Conservation (phyloP, 2,329 filamentous ascomycete genomes). For the Exophiala aquamarina region DNA sequence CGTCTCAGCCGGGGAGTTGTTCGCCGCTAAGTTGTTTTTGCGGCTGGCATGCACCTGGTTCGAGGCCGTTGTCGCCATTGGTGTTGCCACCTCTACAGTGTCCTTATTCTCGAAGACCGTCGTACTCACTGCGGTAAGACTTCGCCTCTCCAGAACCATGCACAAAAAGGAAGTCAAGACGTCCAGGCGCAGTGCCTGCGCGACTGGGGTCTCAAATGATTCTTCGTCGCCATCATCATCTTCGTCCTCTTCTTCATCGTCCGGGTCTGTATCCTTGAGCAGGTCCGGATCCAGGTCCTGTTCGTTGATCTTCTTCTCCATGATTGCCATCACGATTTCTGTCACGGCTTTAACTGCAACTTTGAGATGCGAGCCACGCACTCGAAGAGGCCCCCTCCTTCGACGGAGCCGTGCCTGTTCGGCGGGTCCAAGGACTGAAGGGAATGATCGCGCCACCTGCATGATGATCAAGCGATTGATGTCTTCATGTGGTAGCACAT, state of each 20-base stretch:
- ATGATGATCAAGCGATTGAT: slow-evolving; percentile 50
- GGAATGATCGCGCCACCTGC: slow-evolving; percentile 47
- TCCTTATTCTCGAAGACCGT: too few relatives aligned
- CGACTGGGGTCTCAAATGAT: slow-evolving; percentile 25
- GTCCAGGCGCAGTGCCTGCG: slow-evolving; percentile 42
- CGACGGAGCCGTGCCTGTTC: background rate
- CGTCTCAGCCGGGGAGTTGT: slow-evolving; percentile 28
- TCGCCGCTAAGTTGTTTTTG: too few relatives aligned
- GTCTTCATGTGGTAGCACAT: slow-evolving; percentile 45
- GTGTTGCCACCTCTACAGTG: slow-evolving; percentile 24
- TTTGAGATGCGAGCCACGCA: slow-evolving; percentile 29
- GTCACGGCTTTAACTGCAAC: slow-evolving; percentile 43
- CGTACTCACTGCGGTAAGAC: background rate
- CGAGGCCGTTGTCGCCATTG: too few relatives aligned
- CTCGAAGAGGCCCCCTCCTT: background rate
- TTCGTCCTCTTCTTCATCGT: slow-evolving; percentile 31
- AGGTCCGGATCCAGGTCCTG: slow-evolving; percentile 27
- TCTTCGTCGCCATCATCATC: slow-evolving; percentile 32
- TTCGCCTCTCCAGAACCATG: slow-evolving; percentile 39
- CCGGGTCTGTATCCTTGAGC: slow-evolving; percentile 32
- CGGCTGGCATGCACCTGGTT: too few relatives aligned
- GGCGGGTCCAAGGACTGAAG: slow-evolving; percentile 32
- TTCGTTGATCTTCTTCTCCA: slow-evolving; percentile 40
- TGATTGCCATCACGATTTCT: slow-evolving; percentile 47
- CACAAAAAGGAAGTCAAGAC: slow-evolving; percentile 43